A percentile compares a stretch with the other conserved stretches of the same genome.
Evolutionary conservation across 2,329 filamentous ascomycete species (phyloP).

Genomic region (Colletotrichum agaves): DNA sequence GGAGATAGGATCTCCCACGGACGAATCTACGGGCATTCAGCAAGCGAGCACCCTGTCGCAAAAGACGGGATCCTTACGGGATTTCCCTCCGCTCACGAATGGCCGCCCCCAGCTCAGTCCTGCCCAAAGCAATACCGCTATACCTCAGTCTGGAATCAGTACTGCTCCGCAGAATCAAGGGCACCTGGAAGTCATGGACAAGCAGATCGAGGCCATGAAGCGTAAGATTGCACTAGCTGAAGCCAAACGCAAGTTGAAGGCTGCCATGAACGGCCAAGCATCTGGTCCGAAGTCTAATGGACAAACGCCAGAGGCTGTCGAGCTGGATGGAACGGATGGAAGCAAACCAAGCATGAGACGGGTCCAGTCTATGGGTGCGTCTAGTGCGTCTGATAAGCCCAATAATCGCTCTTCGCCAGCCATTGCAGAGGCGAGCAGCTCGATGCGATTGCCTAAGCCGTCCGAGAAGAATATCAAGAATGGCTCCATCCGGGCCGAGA

Average conservation of each 20-base stretch:
- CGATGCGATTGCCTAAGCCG: slow-evolving; percentile 43
- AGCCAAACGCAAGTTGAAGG: slow-evolving; percentile 61
- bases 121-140: slow-evolving; percentile 47
- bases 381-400: slow-evolving; percentile 37
- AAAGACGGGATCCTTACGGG: slow-evolving; percentile 52
- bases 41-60: slow-evolving; percentile 46
- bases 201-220: slow-evolving; percentile 70
- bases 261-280: slow-evolving; percentile 23
- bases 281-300: slow-evolving; percentile 23
- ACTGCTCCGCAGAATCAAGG: slow-evolving; percentile 48
- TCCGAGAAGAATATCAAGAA: slow-evolving; percentile 31
- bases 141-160: slow-evolving; percentile 49
- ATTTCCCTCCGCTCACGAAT: slow-evolving; percentile 57
- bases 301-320: slow-evolving; percentile 28
- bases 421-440: slow-evolving; percentile 39
- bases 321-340: slow-evolving; percentile 21
- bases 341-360: slow-evolving; percentile 35
- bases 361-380: slow-evolving; percentile 38
- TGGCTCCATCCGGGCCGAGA: slow-evolving; percentile 39
- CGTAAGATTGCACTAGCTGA: slow-evolving; percentile 68
- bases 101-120: slow-evolving; percentile 54
- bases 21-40: slow-evolving; percentile 51
- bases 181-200: slow-evolving; percentile 62
- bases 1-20: slow-evolving; percentile 69
- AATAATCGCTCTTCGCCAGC: slow-evolving; percentile 41